Base-by-base conservation (phyloP, 257 asterid genomes). In the Verbena officinalis region DNA sequence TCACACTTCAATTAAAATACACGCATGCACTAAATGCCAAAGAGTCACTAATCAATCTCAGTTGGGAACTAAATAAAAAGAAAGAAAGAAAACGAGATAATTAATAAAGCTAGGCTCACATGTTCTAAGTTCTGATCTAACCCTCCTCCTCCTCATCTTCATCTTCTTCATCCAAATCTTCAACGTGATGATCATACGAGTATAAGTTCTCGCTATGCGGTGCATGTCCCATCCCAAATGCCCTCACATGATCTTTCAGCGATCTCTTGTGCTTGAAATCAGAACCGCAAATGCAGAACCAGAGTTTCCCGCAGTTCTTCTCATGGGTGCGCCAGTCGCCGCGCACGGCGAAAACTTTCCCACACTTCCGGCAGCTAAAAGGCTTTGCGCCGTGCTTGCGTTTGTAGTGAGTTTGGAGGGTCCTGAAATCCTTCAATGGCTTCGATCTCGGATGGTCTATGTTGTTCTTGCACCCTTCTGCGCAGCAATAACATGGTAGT, bases 321-420 rank as follows among this genome's bases (percentile, higher is more conserved):
- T 91, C 98, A 34, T 91, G 98, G 1, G 98, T 91, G 23, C 94
- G 84, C 98, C 98, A 88, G 48, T 91, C 98, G 1, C 98, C 98
- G 11, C 93, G 77, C 3, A 91, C 98, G 6, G 98, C 96, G 64
- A 91, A 91, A 0, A 85, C 67, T 75, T 91, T 91, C 21, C 73
- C 78, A 62, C 98, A 88, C 27, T 91, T 91, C 0, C 86, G 75
- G 73, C 98, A 88, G 2, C 68, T 73, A 53, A 86, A 91, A 2
- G 88, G 90, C 81, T 91, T 91, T 10, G 76, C 16, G 0, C 98
- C 98, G 67, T 91, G 98, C 66, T 88, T 91, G 9, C 96, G 75
- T 52, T 89, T 91, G 82, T 88, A 91, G 76, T 91, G 98, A 0
- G 98, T 91, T 54, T 91, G 98, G 1, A 91, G 94, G 0, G 98